These are phyloP conservation scores for Penicillium sp. DNA, from an alignment of 2,329 filamentous ascomycete species.

Conservation along the genomic window DNA sequence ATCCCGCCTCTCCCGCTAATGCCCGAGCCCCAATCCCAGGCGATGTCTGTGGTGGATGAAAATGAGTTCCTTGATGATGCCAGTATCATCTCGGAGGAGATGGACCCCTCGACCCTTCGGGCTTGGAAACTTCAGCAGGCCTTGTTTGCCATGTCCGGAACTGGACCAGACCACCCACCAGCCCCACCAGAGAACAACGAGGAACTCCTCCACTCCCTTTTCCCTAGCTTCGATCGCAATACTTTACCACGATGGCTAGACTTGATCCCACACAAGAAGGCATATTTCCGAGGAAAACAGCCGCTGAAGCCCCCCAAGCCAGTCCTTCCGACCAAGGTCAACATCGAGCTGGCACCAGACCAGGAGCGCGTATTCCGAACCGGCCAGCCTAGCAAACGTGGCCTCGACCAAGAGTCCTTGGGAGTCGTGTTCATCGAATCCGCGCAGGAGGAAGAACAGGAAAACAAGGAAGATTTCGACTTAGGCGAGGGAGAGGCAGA, in stretches of 20 bases:
- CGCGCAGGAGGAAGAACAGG: slow-evolving; percentile 50
- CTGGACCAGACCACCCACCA: slow-evolving; percentile 60
- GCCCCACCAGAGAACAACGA: slow-evolving; percentile 70
- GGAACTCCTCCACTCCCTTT: slow-evolving; percentile 75
- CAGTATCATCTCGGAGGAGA: slow-evolving; percentile 35
- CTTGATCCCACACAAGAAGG: slow-evolving; percentile 76
- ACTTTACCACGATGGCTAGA: slow-evolving; percentile 76
- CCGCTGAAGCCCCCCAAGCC: slow-evolving; percentile 77
- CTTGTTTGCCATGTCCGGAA: slow-evolving; percentile 46
- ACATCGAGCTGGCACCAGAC: slow-evolving; percentile 79
- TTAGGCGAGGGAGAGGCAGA: slow-evolving; percentile 58
- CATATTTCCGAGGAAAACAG: slow-evolving; percentile 74
- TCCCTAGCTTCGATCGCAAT: slow-evolving; percentile 76
- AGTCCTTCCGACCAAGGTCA: slow-evolving; percentile 82
- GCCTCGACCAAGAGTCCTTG: slow-evolving; percentile 55
- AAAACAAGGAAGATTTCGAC: slow-evolving; percentile 51
- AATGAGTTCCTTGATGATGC: slow-evolving; percentile 25
- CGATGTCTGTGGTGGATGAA: slow-evolving; percentile 30
- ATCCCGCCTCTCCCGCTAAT: slow-evolving; percentile 19
- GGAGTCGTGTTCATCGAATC: slow-evolving; percentile 53
- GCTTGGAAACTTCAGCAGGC: slow-evolving; percentile 49
- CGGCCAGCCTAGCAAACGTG: slow-evolving; percentile 57
- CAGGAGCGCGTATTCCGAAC: slow-evolving; percentile 83
- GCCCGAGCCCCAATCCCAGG: slow-evolving; percentile 18
- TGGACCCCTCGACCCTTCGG: slow-evolving; percentile 43